These are phyloP conservation scores for Globisporangium acanthophoron DNA, from an alignment of 352 stramenopile genomes.

Conservation along the genomic window DNA sequence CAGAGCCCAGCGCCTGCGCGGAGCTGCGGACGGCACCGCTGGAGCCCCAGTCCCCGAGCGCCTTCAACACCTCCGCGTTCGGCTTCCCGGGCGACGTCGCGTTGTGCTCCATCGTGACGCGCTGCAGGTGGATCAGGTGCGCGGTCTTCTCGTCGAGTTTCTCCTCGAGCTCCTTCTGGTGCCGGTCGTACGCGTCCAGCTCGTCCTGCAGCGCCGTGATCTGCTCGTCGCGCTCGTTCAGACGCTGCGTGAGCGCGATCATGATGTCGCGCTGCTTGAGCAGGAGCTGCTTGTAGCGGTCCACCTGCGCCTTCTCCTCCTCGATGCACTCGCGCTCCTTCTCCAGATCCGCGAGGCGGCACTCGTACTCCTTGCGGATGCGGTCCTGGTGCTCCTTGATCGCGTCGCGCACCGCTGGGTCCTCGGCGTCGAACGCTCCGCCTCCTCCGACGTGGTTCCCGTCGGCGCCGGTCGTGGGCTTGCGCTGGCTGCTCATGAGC, in stretches of 20 bases:
- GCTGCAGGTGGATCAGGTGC: conserved; percentile 91
- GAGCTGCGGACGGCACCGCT: conserved; percentile 7
- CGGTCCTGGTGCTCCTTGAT: conserved; percentile 89
- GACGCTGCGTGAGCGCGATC: conserved; percentile 92
- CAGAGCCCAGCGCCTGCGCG: neutral
- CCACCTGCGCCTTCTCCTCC: conserved; percentile 93
- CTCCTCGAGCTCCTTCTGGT: conserved; percentile 91
- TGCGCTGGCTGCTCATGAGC: conserved; percentile 78
- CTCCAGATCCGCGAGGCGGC: conserved; percentile 89
- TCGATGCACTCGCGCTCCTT: conserved; percentile 93
- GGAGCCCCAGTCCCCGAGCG: conserved; percentile 55
- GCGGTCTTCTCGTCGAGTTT: conserved; percentile 94
- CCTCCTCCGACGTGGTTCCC: conserved; percentile 10
- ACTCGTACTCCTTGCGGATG: conserved; percentile 90
- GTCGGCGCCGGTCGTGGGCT: conserved; percentile 2
- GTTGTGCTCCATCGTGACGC: conserved; percentile 87
- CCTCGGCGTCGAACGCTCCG: conserved; percentile 45
- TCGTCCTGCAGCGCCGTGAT: conserved; percentile 94
- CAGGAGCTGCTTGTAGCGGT: conserved; percentile 95
- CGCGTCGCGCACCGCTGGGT: conserved; percentile 70
- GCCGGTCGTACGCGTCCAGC: conserved; percentile 90
- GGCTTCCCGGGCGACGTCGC: conserved; percentile 55
- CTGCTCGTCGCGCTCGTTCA: conserved; percentile 95
- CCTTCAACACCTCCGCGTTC: conserved; percentile 52
- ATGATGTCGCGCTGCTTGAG: conserved; percentile 96